A percentile compares a stretch with the other conserved stretches of the same genome.
These are phyloP conservation scores for Ailanthus altissimus DNA, from an alignment of 345 rosid genomes.

Conservation along the genomic window DNA sequence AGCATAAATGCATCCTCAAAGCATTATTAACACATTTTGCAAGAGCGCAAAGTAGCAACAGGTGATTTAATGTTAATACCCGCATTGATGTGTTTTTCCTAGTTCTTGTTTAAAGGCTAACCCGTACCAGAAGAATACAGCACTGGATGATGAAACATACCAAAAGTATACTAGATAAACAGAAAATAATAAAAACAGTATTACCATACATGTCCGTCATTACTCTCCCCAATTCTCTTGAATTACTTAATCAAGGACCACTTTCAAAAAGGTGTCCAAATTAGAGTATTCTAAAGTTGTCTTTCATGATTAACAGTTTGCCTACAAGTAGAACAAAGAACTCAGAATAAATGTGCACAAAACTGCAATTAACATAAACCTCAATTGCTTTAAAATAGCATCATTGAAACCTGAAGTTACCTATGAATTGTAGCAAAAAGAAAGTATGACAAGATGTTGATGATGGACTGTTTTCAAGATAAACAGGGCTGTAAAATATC, in stretches of 20 bases:
- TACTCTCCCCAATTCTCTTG: conserved; percentile 4
- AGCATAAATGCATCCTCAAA: conserved; percentile 13
- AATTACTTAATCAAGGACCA: neutral
- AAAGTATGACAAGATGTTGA: neutral
- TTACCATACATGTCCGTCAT: conserved; percentile 15
- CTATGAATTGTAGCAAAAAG: neutral
- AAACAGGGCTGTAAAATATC: neutral
- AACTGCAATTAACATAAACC: conserved; percentile 12
- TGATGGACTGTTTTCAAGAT: neutral
- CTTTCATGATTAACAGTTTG: neutral
- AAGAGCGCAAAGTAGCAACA: neutral
- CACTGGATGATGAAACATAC: conserved; percentile 8
- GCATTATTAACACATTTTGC: neutral
- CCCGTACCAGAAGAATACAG: conserved; percentile 16
- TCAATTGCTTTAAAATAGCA: conserved; percentile 5
- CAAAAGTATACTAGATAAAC: neutral
- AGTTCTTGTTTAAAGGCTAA: neutral
- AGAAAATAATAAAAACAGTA: neutral
- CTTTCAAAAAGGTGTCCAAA: neutral
- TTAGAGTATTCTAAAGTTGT: neutral
- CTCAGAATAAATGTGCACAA: neutral
- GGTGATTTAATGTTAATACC: neutral
- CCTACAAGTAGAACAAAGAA: conserved; percentile 8
- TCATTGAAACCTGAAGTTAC: neutral
- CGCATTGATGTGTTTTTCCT: conserved; percentile 4